Evolutionary conservation across 225 moss, liverwort and hornwort species (phyloP).

Genomic region (Physcomitrellopsis africana): DNA sequence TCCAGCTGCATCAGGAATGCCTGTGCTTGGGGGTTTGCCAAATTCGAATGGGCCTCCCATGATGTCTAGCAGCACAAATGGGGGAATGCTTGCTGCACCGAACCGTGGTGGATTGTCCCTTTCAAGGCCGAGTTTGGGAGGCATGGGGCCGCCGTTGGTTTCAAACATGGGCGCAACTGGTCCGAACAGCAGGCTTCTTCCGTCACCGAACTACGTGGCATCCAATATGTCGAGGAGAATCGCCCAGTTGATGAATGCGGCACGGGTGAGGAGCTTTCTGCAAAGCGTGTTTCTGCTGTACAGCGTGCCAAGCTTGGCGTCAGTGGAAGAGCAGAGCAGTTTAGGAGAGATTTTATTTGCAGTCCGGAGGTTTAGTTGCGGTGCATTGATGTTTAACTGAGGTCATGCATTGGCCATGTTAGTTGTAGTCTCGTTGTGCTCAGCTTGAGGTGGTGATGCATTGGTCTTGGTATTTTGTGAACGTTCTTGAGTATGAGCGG

Average conservation of each 20-base stretch:
- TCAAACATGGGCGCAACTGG: constrained; percentile 63
- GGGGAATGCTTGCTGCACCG: constrained; percentile 73
- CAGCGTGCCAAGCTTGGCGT: constrained; percentile 7
- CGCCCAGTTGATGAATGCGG: constrained; percentile 38
- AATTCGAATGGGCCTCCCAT: constrained; percentile 70
- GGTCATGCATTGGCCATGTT: not conserved
- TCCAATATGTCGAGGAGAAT: constrained; percentile 45
- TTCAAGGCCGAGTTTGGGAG: constrained; percentile 65
- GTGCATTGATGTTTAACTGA: not conserved
- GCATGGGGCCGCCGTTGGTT: constrained; percentile 68
- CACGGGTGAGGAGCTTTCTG: constrained; percentile 52
- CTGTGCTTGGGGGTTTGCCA: constrained; percentile 57
- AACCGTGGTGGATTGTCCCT: constrained; percentile 71
- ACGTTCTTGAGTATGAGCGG: not conserved
- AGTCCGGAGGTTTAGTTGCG: not conserved
- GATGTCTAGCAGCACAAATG: constrained; percentile 57
- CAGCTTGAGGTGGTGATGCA: not conserved
- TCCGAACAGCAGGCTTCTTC: constrained; percentile 70
- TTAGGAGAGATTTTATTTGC: not conserved
- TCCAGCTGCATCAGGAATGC: constrained; percentile 58
- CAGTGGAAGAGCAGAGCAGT: not conserved
- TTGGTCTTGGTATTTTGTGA: not conserved
- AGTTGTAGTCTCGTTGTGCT: not conserved
- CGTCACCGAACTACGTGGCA: constrained; percentile 63
- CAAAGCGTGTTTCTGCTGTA: constrained; percentile 20